Base-by-base conservation (phyloP, 1,284 basidiomycete genomes). In the Xerocomus minutiporus region DNA sequence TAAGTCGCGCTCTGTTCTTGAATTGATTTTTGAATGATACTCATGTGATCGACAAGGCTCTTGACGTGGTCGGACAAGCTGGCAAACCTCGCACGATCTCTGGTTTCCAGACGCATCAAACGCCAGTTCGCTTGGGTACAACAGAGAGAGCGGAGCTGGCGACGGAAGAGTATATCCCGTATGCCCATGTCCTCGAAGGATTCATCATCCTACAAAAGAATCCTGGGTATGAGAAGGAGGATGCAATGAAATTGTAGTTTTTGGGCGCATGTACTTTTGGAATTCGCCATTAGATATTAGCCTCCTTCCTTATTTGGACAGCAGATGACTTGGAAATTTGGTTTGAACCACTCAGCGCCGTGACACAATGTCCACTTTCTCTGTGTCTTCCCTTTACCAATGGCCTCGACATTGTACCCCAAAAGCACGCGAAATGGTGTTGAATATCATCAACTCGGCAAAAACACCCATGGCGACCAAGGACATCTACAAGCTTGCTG, bases 91-190 rank as follows among this genome's bases (percentile, higher is more conserved):
- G 91, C 58, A 93, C 92, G 47, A 94, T 94, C 58, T 92, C 90
- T 26, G 92, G 91, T 38, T 97, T 97, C 88, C 93, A 97, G 73
- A 99, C 97, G 26, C 93, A 98, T 72, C 87, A 91, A 61, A 94
- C 95, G 43, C 97, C 97, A 0, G 96, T 99, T 45, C 85, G 97
- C 46, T 74, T 99, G 52, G 95, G 91, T 3, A 96, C 93, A 51
- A 91, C 86, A 13, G 96, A 99, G 67, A 80, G 97, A 44, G 94
- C 92, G 4, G 97, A 99, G 73, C 73, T 99, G 61, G 97, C 92
- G 15, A 98, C 95, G 29, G 97, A 98, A 70, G 96, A 99, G 74
- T 98, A 81, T 71, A 91, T 98, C 64, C 87, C 93, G 8, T 99
- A 91, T 70, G 81, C 86, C 46, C 84, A 86, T 61, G 90, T 93